A percentile compares a stretch with the other conserved stretches of the same genome.
phyloP scores from a whole-genome alignment of 371 early-diverging fungal species.

The Apophysomyces sp. region DNA sequence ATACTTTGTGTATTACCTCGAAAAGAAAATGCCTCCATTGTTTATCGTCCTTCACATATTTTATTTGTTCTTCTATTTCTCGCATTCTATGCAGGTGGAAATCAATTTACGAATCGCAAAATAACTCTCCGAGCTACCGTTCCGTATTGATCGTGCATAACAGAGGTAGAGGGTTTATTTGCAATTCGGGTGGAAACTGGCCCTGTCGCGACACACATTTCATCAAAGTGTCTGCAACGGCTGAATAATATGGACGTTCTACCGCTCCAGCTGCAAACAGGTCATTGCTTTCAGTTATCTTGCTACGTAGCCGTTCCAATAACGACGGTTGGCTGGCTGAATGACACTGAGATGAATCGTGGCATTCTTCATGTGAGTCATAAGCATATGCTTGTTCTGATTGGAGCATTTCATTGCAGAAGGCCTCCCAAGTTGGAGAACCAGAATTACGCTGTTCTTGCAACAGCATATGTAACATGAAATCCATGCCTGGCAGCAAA shows the following conservation, averaged over 20 bases:
- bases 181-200: background rate
- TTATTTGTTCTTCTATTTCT: background rate
- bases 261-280: constrained; percentile 5
- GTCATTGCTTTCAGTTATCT: background rate
- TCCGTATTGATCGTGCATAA: constrained; percentile 7
- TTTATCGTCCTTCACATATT: background rate
- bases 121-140: background rate
- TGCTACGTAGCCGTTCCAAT: background rate
- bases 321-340: background rate
- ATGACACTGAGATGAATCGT: background rate
- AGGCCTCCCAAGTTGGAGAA: background rate
- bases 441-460: background rate
- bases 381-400: background rate
- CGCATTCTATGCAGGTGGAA: background rate
- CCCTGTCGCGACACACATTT: constrained; percentile 1
- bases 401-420: background rate
- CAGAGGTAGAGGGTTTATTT: constrained; percentile 4
- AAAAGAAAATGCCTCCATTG: constrained; percentile 4
- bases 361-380: background rate
- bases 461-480: background rate
- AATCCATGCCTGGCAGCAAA: background rate
- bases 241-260: constrained; percentile 10
- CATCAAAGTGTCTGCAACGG: constrained; percentile 3
- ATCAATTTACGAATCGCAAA: background rate
- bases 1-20: background rate